These are phyloP conservation scores for Aspergillus ellipticus DNA, from an alignment of 495 filamentous ascomycete species.

Conservation along the genomic window DNA sequence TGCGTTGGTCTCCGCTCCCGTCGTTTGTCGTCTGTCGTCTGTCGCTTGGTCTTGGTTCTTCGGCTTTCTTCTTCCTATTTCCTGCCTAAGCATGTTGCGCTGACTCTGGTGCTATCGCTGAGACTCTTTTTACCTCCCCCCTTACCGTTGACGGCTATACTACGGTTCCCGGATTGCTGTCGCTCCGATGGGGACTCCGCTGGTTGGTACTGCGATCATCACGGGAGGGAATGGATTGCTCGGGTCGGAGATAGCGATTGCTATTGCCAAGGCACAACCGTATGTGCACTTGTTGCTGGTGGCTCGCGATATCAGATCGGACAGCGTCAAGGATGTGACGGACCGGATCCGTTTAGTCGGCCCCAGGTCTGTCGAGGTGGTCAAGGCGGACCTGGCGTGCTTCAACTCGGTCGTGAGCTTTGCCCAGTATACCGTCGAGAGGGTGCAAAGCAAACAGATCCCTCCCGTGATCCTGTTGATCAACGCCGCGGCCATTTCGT, in stretches of 20 bases:
- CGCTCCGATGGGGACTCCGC: conserved; percentile 32
- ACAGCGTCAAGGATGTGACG: conserved; percentile 28
- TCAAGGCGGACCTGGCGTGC: conserved; percentile 31
- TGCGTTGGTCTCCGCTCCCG: not conserved
- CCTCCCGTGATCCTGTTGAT: conserved; percentile 36
- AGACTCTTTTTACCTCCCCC: not conserved
- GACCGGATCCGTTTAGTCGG: conserved; percentile 35
- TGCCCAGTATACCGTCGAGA: conserved; percentile 31
- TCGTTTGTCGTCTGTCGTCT: not conserved
- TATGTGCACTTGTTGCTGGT: conserved; percentile 37
- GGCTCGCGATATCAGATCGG: conserved; percentile 30
- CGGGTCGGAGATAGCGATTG: conserved; percentile 38
- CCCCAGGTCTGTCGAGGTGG: conserved; percentile 37
- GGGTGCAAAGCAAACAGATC: conserved; percentile 35
- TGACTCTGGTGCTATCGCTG: not conserved
- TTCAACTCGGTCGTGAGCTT: conserved; percentile 35
- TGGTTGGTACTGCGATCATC: conserved; percentile 40
- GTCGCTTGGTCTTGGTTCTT: too few species aligned
- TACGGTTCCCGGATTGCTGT: not conserved
- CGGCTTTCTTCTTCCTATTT: not conserved
- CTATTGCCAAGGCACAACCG: conserved; percentile 38
- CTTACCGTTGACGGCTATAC: not conserved
- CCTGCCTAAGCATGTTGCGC: not conserved
- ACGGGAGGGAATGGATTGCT: conserved; percentile 39
- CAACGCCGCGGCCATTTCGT: conserved; percentile 36